Evolutionary conservation across 2,329 filamentous ascomycete genomes (phyloP).

Genomic region (Aspergillus japonicus): DNA sequence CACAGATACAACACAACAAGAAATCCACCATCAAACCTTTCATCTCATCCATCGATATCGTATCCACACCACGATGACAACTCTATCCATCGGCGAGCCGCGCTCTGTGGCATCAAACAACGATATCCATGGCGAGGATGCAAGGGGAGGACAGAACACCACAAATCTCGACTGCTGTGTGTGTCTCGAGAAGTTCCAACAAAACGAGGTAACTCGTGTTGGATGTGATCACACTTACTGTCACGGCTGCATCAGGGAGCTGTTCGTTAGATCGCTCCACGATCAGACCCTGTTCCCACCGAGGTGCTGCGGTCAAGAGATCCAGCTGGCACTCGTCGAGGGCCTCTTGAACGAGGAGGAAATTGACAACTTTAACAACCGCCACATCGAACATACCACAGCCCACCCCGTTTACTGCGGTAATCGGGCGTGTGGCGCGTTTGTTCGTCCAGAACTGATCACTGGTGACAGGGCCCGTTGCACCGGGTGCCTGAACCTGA

Average conservation of each 20-base stretch:
- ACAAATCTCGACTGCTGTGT: not conserved
- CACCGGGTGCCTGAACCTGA: not conserved
- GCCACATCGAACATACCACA: constrained; percentile 2
- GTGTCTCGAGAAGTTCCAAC: not conserved
- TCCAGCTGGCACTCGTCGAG: not conserved
- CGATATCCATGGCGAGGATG: not conserved
- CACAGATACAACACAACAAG: too few species aligned
- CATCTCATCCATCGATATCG: too few species aligned
- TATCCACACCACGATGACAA: too few species aligned
- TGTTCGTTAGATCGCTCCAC: not conserved
- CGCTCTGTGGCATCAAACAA: too few species aligned
- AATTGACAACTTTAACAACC: not conserved
- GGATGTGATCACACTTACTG: constrained; percentile 5
- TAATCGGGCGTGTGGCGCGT: not conserved
- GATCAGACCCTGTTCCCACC: constrained; percentile 10
- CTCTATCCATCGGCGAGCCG: too few species aligned
- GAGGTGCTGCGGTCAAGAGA: constrained; percentile 6
- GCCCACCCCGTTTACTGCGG: constrained; percentile 7
- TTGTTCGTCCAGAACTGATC: not conserved
- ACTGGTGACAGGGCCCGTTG: not conserved
- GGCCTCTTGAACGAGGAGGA: not conserved
- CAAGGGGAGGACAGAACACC: not conserved
- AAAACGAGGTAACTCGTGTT: not conserved
- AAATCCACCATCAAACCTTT: too few species aligned
- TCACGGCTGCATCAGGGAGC: not conserved